Percentiles rank a stretch among this genome's conserved stretches.
Evolutionary conservation across 2,329 filamentous ascomycete genomes (phyloP).

Genomic region (Chalara sp.): DNA sequence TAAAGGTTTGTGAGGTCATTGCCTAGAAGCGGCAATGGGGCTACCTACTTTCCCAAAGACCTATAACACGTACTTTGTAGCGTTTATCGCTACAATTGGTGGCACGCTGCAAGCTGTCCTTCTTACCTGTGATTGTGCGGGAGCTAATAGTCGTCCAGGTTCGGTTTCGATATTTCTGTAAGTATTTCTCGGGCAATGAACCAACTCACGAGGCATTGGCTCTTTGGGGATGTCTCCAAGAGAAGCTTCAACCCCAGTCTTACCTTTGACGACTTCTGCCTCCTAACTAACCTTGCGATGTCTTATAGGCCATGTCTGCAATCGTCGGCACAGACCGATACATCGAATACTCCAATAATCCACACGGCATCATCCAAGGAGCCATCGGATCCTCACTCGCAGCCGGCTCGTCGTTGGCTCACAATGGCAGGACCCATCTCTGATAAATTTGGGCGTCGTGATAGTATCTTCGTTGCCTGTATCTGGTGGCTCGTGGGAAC

Average conservation of each 20-base stretch:
- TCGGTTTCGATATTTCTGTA: slow-evolving; percentile 42
- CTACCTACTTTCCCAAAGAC: slow-evolving; percentile 12
- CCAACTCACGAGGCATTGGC: too few species aligned
- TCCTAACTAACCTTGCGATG: neutral
- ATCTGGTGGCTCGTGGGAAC: slow-evolving; percentile 8
- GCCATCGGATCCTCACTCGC: slow-evolving; percentile 53
- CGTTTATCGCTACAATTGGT: slow-evolving; percentile 12
- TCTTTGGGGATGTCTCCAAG: too few species aligned
- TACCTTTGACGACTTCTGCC: too few species aligned
- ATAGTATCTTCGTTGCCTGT: slow-evolving; percentile 29
- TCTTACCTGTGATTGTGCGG: too few species aligned
- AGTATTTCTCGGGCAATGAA: too few species aligned
- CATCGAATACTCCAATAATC: slow-evolving; percentile 40
- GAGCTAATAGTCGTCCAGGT: neutral
- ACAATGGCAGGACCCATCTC: slow-evolving; percentile 49
- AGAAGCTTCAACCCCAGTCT: too few species aligned
- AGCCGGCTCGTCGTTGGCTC: slow-evolving; percentile 63
- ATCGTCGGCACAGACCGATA: slow-evolving; percentile 45
- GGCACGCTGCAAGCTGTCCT: slow-evolving; percentile 11
- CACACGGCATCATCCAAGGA: slow-evolving; percentile 27
- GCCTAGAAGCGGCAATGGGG: slow-evolving; percentile 4
- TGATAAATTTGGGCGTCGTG: slow-evolving; percentile 45
- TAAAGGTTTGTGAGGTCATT: neutral
- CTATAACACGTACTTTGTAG: slow-evolving; percentile 16
- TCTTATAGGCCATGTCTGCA: slow-evolving; percentile 42